Base-by-base conservation (phyloP, 2,329 filamentous ascomycete genomes). In the Lecanicillium sp. region DNA sequence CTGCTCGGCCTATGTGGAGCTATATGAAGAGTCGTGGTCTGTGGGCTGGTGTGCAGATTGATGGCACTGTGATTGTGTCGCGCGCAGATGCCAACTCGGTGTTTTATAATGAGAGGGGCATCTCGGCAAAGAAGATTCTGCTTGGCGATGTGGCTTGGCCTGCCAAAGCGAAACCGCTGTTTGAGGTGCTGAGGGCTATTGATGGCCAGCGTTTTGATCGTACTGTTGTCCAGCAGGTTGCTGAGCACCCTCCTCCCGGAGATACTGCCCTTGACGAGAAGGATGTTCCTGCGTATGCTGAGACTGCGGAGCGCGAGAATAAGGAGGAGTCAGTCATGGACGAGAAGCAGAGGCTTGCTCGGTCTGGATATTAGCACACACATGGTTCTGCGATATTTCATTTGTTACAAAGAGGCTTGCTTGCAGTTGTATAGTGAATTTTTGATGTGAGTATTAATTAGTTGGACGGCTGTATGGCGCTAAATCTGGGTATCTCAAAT, bases 21-120 rank as follows among this genome's bases (percentile, higher is more conserved):
- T 92, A 92, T 54, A 75, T 89, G 59, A 90, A 90, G 64, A 84
- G 78, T 45, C 73, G 84, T 22, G 85, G 86, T 2, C 72, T 90
- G 41, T 90, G 88, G 55, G 83, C 81, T 2, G 83, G 85, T 11
- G 73, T 89, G 0, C 82, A 87, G 47, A 69, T 89, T n/a, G 85
- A 90, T 48, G 85, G 85, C 3, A 89, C 85, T 0, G 71, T 90
- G 14, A 69, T 90, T 30, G 78, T 89, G 36, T 80, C 85, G 51
- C 73, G 85, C 16, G 75, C 71, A 0, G 85, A 88, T 48, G 85
- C 87, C 52, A 92, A 92, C 52, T 79, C 83, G 43, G 70, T 74
- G 9, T 90, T 90, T 49, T 92, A 89, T 54, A 75, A 78, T 13
- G 71, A 85, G 44, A 52, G 52, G 11, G 51, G 53, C n/a, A 63